These are phyloP conservation scores for Penicillium taxi DNA, from an alignment of 495 filamentous ascomycete species.

Conservation along the genomic window DNA sequence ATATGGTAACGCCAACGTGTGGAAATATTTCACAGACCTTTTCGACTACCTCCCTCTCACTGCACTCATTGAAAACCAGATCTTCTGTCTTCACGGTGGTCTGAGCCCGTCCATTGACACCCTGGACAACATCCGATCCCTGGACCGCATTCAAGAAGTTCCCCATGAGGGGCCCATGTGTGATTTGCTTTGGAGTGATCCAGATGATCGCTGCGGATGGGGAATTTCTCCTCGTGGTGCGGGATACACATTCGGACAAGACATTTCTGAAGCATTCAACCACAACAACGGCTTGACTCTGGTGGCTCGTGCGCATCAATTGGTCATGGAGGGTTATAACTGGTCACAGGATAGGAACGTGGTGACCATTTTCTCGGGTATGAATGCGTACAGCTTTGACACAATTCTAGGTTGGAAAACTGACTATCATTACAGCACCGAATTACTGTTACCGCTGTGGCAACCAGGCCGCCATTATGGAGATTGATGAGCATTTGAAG, in stretches of 20 bases:
- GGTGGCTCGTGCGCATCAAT: constrained; percentile 87
- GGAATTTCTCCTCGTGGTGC: constrained; percentile 95
- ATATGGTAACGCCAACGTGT: constrained; percentile 98
- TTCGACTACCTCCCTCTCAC: constrained; percentile 99
- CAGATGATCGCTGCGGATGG: constrained; percentile 97
- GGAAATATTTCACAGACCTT: constrained; percentile 99
- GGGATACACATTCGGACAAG: constrained; percentile 97
- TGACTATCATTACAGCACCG: constrained; percentile 51
- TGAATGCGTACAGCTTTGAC: constrained; percentile 10
- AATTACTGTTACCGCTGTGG: constrained; percentile 98
- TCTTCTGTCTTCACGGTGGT: constrained; percentile 98
- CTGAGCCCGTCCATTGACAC: constrained; percentile 96
- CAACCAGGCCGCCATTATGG: constrained; percentile 99
- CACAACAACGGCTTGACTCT: constrained; percentile 98
- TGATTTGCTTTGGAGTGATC: constrained; percentile 95
- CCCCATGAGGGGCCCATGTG: constrained; percentile 99
- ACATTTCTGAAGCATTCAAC: constrained; percentile 99
- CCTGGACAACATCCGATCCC: constrained; percentile 91
- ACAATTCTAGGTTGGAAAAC: constrained; percentile 2
- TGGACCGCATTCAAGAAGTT: constrained; percentile 96
- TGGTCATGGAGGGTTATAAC: constrained; percentile 98
- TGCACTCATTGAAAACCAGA: constrained; percentile 98
- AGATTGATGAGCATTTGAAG: constrained; percentile 98
- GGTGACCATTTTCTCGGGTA: constrained; percentile 97
- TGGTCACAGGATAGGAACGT: constrained; percentile 97